Conservation (phyloP, 345 rosid species). For the Cardiospermum halicacabum region DNA sequence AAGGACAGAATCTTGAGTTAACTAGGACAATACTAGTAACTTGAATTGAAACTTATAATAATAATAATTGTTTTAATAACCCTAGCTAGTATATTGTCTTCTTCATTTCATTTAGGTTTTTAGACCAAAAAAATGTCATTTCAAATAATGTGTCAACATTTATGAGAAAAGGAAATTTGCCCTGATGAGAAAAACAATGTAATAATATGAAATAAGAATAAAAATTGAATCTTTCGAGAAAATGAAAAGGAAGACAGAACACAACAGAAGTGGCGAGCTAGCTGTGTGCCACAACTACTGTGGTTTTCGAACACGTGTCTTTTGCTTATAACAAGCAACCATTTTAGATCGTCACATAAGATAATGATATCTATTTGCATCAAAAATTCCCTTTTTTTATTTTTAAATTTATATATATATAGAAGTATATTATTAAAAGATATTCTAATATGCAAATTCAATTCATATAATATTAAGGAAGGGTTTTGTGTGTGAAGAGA, state of each 20-base stretch:
- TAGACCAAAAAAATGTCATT: constrained; percentile 27
- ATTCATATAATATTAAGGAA: neutral
- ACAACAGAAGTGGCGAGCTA: neutral
- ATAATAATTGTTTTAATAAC: too few relatives aligned
- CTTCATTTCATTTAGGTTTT: too few relatives aligned
- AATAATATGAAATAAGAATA: neutral
- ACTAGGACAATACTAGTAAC: neutral
- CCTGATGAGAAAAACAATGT: neutral
- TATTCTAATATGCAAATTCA: neutral
- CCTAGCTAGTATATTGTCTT: too few relatives aligned
- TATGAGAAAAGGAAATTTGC: neutral
- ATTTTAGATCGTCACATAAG: neutral
- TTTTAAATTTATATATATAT: too few relatives aligned
- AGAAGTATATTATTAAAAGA: too few relatives aligned
- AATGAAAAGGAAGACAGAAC: too few relatives aligned
- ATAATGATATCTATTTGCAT: neutral
- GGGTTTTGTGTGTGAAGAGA: neutral
- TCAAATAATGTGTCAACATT: neutral
- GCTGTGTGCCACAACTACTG: neutral
- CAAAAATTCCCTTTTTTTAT: neutral
- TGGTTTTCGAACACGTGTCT: constrained; percentile 8
- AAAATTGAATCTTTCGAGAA: neutral
- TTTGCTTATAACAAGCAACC: neutral
- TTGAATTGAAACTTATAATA: too few relatives aligned
- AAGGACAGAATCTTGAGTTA: neutral